Conservation (phyloP, 345 rosid genomes). For the Salix viminalis region DNA sequence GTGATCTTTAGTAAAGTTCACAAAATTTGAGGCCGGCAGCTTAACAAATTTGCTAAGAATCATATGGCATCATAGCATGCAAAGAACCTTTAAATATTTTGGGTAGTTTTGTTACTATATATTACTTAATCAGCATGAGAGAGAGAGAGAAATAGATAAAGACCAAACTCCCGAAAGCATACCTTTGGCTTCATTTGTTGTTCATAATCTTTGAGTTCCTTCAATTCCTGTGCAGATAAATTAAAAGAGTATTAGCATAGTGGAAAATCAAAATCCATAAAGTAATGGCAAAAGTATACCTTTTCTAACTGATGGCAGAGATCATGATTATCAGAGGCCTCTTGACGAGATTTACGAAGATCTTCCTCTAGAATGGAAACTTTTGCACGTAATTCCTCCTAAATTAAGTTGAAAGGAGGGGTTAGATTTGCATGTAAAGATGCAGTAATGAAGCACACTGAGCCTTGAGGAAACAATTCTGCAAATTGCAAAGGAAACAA, state of each 20-base stretch:
- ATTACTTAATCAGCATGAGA: background rate
- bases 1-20: background rate
- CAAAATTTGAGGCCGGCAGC: background rate
- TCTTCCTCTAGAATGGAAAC: slow-evolving; percentile 76
- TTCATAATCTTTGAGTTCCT: slow-evolving; percentile 74
- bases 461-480: background rate
- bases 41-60: background rate
- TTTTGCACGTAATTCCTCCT: slow-evolving; percentile 80
- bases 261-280: background rate
- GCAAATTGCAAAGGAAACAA: background rate
- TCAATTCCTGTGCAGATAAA: slow-evolving; percentile 62
- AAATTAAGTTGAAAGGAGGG: slow-evolving; percentile 23
- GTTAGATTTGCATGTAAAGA: slow-evolving; percentile 2
- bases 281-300: slow-evolving; percentile 36
- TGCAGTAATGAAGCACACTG: background rate
- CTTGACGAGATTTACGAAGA: slow-evolving; percentile 63
- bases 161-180: background rate
- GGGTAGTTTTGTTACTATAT: background rate
- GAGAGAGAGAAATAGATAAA: background rate
- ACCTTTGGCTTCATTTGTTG: slow-evolving; percentile 95
- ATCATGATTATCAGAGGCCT: slow-evolving; percentile 52
- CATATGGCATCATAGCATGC: background rate
- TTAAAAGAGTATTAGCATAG: background rate
- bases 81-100: background rate
- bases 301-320: slow-evolving; percentile 63